Evolutionary conservation across 768 basidiomycete species (phyloP), one percentile per base, ranked within the genome.

Genomic region (Asterophora parasitica): DNA sequence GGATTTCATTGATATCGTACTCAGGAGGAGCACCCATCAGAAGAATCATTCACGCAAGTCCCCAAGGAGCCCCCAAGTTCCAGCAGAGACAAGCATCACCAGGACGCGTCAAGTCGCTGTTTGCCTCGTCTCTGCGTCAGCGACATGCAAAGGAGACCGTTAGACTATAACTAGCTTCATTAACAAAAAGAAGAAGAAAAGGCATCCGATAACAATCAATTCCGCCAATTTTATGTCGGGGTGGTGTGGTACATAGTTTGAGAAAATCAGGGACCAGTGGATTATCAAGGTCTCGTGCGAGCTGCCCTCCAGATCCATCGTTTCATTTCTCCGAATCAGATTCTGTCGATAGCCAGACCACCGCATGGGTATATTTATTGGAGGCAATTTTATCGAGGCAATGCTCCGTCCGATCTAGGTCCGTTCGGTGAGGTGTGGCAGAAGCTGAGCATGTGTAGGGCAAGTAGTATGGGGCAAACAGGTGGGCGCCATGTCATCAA

Each of bases 341-440:
- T 15, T 42, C 23, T 37, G 35, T 38, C 45, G 36, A 46, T 28
- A 31, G 30, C 31, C 17, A 38, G 26, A 32, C 12, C 19, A 33
- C 39, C 40, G 13, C 23, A 43, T 43, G 48, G 48, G 41, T 49
- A 49, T 49, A 49, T 23, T 19, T 40, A 39, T 31, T 39, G 36
- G 40, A 32, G 31, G 30, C 42, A 33, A 43, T 43, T 23, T 23
- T 3, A n/a, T n/a, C n/a, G 40, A 32, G 31, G 42, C 30, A 33
- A 43, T 32, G 19, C 16, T 49, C 48, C 48, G 48, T 20, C 48
- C 42, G 41, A 28, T 49, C 48, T 42, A 42, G 47, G 33, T 28
- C 47, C 47, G 33, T 48, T 42, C 38, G 39, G 35, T 42, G 47
- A 42, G 39, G 27, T 26, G 33, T 30, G 23, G 23, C 23, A 42